Conservation (phyloP, 2,329 filamentous ascomycete species). For the Epichloe uncinata region DNA sequence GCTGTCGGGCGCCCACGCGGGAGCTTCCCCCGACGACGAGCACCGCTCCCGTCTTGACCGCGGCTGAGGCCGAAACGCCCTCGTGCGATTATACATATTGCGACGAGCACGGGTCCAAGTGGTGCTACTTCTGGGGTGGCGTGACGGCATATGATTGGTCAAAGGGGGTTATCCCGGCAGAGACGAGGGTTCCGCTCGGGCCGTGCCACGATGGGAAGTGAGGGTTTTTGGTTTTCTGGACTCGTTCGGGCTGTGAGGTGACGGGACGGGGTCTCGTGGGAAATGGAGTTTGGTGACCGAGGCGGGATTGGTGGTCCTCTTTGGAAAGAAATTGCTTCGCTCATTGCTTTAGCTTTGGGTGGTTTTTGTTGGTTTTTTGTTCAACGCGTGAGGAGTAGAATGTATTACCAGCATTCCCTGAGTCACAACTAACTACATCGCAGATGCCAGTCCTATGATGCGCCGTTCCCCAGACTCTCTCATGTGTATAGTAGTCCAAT, state of each 20-base stretch:
- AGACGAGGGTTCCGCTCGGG: constrained; percentile 21
- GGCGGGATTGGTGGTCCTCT: no score
- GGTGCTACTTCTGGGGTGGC: constrained; percentile 27
- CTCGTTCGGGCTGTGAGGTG: no score
- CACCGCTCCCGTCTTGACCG: not conserved
- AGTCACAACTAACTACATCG: no score
- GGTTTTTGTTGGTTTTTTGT: not conserved
- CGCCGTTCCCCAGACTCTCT: no score
- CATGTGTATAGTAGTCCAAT: no score
- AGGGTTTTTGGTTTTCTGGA: not conserved
- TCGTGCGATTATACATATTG: constrained; percentile 24
- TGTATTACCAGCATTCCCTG: no score
- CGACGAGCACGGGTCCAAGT: constrained; percentile 17
- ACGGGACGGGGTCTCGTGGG: no score
- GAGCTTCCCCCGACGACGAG: not conserved
- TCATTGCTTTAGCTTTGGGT: not conserved
- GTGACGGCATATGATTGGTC: constrained; percentile 21
- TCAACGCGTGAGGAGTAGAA: not conserved
- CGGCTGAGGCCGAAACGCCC: constrained; percentile 1
- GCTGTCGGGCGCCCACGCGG: not conserved
- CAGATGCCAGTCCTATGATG: no score
- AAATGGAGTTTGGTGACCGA: no score
- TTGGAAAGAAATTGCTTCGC: not conserved
- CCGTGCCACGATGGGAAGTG: constrained; percentile 10
- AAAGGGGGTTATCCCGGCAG: constrained; percentile 23